Conservation (phyloP, 495 filamentous ascomycete species). For the Penicillium ochrochloron region DNA sequence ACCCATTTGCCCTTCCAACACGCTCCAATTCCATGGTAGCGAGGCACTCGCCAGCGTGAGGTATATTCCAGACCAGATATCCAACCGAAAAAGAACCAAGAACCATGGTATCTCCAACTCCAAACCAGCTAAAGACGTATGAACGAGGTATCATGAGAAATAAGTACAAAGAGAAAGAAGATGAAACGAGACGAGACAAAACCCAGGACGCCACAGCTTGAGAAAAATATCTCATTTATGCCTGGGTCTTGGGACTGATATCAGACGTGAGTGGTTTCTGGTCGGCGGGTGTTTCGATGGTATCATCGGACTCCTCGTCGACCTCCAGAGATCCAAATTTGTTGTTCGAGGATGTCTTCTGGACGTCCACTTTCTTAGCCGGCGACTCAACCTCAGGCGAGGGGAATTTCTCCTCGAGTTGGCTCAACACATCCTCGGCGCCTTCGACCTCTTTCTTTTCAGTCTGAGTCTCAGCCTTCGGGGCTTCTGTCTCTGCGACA, state of each 20-base stretch:
- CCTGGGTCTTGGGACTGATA: constrained; percentile 6
- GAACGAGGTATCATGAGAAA: constrained; percentile 11
- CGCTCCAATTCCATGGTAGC: not conserved
- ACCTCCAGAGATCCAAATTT: not conserved
- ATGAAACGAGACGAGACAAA: not conserved
- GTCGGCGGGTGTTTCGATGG: not conserved
- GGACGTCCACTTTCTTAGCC: not conserved
- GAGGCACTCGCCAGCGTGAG: not conserved
- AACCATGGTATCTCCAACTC: constrained; percentile 3
- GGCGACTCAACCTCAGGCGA: constrained; percentile 1
- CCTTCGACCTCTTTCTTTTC: not conserved
- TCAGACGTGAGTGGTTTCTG: not conserved
- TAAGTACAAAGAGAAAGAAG: constrained; percentile 7
- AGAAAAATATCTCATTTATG: not conserved
- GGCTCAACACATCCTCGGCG: not conserved
- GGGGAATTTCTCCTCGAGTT: constrained; percentile 3
- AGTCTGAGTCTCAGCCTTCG: not conserved
- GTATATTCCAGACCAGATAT: not conserved
- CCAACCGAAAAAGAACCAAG: not conserved
- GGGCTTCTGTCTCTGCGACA: not conserved
- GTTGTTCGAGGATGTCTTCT: not conserved
- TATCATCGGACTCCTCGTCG: constrained; percentile 2
- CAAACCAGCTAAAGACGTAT: constrained; percentile 5
- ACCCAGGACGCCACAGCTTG: not conserved
- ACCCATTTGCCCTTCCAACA: not conserved